A percentile compares a stretch with the other conserved stretches of the same genome.
phyloP scores from a whole-genome alignment of 345 rosid species.

The Lepidium sativum region DNA sequence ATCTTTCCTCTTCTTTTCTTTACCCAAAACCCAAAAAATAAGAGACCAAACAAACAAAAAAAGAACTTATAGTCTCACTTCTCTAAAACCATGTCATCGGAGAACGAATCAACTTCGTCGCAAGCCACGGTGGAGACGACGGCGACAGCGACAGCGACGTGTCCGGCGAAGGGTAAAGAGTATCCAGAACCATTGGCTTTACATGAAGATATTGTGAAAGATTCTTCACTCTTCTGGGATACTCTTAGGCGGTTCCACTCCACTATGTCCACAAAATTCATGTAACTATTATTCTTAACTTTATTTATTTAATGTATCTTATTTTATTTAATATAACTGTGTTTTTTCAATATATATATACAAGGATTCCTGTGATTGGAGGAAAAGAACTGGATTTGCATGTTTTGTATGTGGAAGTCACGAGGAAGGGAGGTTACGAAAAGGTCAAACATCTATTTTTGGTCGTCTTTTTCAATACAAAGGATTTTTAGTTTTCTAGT shows the following conservation, averaged over 20 bases:
- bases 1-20: slow-evolving; percentile 19
- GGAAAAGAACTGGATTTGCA: slow-evolving; percentile 93
- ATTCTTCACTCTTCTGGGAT: slow-evolving; percentile 64
- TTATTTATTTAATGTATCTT: not conserved
- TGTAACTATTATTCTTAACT: slow-evolving; percentile 31
- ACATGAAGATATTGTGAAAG: slow-evolving; percentile 47
- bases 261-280: slow-evolving; percentile 68
- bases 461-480: not conserved
- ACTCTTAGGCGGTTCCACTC: slow-evolving; percentile 84
- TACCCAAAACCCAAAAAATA: slow-evolving; percentile 23
- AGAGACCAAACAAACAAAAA: slow-evolving; percentile 11
- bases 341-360: not conserved
- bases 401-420: slow-evolving; percentile 75
- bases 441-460: slow-evolving; percentile 41
- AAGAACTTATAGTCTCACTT: not conserved
- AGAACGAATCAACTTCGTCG: slow-evolving; percentile 25
- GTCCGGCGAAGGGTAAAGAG: slow-evolving; percentile 24
- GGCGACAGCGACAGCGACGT: slow-evolving; percentile 9
- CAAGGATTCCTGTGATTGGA: slow-evolving; percentile 98
- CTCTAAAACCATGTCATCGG: slow-evolving; percentile 33
- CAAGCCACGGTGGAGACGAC: slow-evolving; percentile 31
- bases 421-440: slow-evolving; percentile 81
- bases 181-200: slow-evolving; percentile 62
- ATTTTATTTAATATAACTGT: not conserved
- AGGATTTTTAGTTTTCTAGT: not conserved